Evolutionary conservation across 2,329 filamentous ascomycete genomes (phyloP).

Genomic region (Verticillium nubilum): DNA sequence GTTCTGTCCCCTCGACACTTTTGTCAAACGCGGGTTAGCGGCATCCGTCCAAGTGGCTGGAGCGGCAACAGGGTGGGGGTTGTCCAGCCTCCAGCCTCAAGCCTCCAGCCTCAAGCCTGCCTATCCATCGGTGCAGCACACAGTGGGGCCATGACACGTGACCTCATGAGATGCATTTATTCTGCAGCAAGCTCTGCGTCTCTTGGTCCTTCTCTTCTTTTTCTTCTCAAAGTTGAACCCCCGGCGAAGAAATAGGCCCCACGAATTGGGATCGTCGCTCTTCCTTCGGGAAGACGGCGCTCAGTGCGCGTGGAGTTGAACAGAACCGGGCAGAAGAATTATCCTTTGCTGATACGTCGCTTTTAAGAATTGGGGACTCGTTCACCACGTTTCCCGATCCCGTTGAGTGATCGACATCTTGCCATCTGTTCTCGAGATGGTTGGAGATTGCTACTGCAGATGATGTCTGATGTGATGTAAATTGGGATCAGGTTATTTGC

Average conservation of each 20-base stretch:
- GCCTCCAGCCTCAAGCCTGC: no score
- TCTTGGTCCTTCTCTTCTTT: conserved; percentile 26
- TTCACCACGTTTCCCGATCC: conserved; percentile 50
- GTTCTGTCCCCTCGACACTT: no score
- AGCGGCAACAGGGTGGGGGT: conserved; percentile 3
- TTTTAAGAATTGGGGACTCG: conserved; percentile 61
- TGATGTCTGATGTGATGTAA: neutral
- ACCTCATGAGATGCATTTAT: conserved; percentile 4
- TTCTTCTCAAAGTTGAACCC: conserved; percentile 50
- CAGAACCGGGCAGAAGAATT: conserved; percentile 50
- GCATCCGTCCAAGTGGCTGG: conserved; percentile 9
- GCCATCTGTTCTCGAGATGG: neutral
- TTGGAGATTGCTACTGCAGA: neutral
- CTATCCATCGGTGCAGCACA: neutral
- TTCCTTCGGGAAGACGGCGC: conserved; percentile 8
- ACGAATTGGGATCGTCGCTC: conserved; percentile 28
- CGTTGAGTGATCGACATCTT: conserved; percentile 58
- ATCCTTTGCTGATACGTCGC: conserved; percentile 38
- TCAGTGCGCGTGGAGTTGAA: conserved; percentile 49
- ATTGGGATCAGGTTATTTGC: no score
- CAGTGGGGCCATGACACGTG: no score
- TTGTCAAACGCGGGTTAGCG: conserved; percentile 9
- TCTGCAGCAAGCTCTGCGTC: conserved; percentile 1
- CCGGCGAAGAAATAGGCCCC: conserved; percentile 50
- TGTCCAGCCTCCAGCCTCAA: no score